Percentiles rank a stretch among this genome's conserved stretches.
These are phyloP conservation scores for Kwoniella sp. DNA, from an alignment of 768 basidiomycete genomes.

Conservation along the genomic window DNA sequence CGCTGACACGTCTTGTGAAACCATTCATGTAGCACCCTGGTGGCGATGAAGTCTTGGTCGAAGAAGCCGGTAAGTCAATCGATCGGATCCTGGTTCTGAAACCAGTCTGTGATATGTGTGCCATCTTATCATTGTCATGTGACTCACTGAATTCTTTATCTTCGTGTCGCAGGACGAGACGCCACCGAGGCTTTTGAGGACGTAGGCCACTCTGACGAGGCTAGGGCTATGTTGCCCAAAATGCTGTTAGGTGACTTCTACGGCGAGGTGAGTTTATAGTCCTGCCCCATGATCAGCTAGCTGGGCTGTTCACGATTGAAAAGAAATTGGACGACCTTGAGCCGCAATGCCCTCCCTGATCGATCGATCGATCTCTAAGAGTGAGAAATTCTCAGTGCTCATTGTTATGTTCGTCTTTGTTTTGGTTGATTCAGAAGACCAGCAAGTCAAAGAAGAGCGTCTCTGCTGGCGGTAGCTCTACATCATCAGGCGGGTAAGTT, in stretches of 20 bases:
- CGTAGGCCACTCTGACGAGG: slow-evolving; percentile 98
- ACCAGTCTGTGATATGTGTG: no score
- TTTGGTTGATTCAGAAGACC: slow-evolving; percentile 63
- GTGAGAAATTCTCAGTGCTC: background rate
- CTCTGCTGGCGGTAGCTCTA: slow-evolving; percentile 21
- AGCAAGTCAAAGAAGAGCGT: slow-evolving; percentile 46
- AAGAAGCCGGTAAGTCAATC: slow-evolving; percentile 72
- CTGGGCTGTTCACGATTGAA: no score
- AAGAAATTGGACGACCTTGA: no score
- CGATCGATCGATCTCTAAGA: background rate
- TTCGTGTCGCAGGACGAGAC: slow-evolving; percentile 68
- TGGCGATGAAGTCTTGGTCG: slow-evolving; percentile 94
- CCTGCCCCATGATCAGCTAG: no score
- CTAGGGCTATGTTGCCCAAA: slow-evolving; percentile 75
- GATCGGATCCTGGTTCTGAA: no score
- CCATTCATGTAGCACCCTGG: slow-evolving; percentile 75
- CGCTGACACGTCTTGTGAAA: no score
- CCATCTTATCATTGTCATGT: no score
- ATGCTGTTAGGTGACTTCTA: slow-evolving; percentile 84
- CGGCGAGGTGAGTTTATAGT: slow-evolving; percentile 58
- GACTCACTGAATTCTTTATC: background rate
- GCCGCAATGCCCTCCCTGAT: no score
- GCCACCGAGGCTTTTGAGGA: slow-evolving; percentile 99
- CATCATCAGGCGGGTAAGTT: slow-evolving; percentile 16
- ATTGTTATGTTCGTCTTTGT: background rate